Conservation (phyloP, 768 basidiomycete genomes). For the Russula compacta region DNA sequence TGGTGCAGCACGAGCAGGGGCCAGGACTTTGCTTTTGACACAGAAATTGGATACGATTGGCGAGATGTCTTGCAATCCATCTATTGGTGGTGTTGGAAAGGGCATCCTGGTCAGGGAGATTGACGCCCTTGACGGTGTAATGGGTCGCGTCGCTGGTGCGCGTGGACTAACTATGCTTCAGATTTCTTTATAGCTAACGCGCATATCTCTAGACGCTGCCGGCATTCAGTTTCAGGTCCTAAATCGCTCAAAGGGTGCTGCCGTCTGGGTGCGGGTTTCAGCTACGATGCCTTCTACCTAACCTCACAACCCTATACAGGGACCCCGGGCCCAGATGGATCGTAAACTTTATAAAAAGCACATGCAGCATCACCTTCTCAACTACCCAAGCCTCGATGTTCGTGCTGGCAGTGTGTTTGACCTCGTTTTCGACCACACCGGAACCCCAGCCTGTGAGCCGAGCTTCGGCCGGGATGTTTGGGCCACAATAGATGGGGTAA, state of each 20-base stretch:
- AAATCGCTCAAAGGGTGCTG: slow-evolving; percentile 79
- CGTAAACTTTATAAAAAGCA: slow-evolving; percentile 71
- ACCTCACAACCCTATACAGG: slow-evolving; percentile 36
- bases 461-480: slow-evolving; percentile 29
- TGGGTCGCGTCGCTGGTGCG: slow-evolving; percentile 74
- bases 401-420: slow-evolving; percentile 72
- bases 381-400: slow-evolving; percentile 62
- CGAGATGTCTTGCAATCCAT: slow-evolving; percentile 84
- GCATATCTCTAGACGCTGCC: slow-evolving; percentile 54
- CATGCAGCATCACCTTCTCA: slow-evolving; percentile 63
- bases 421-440: slow-evolving; percentile 51
- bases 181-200: not conserved
- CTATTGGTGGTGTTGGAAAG: slow-evolving; percentile 87
- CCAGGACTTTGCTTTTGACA: slow-evolving; percentile 71
- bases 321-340: slow-evolving; percentile 84
- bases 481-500: slow-evolving; percentile 55
- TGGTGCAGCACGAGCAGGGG: slow-evolving; percentile 75
- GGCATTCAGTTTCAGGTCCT: slow-evolving; percentile 85
- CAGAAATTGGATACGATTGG: slow-evolving; percentile 78
- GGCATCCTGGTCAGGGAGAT: slow-evolving; percentile 87
- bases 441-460: slow-evolving; percentile 22
- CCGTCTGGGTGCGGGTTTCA: slow-evolving; percentile 64
- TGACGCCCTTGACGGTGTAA: slow-evolving; percentile 83
- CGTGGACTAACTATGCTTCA: not conserved
- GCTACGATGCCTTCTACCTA: not conserved